These are phyloP conservation scores for Tephrocybe sp. DNA, from an alignment of 768 basidiomycete genomes.

Conservation along the genomic window DNA sequence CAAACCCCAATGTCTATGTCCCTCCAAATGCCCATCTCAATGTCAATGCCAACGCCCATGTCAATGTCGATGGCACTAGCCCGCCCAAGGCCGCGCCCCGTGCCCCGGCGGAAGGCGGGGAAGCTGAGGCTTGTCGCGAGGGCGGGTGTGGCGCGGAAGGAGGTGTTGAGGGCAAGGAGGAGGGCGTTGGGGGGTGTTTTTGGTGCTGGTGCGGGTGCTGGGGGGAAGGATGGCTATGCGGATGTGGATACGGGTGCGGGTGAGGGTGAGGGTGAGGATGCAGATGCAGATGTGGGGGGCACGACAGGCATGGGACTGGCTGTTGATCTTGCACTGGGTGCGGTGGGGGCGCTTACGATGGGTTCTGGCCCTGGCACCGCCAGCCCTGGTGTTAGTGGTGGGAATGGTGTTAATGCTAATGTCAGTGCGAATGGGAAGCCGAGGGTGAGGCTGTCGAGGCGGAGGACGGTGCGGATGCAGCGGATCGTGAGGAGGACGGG, in stretches of 20 bases:
- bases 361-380: slow-evolving; percentile 22
- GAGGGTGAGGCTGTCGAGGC: slow-evolving; percentile 52
- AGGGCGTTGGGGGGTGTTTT: neutral
- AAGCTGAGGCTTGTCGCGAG: neutral
- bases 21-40: too few species aligned
- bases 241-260: neutral
- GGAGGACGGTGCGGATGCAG: slow-evolving; percentile 46
- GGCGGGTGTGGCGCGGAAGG: slow-evolving; percentile 3
- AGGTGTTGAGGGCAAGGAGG: neutral
- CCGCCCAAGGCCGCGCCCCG: neutral
- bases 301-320: slow-evolving; percentile 75
- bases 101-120: neutral
- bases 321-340: slow-evolving; percentile 74
- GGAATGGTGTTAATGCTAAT: too few species aligned
- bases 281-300: slow-evolving; percentile 65
- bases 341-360: slow-evolving; percentile 21
- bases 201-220: neutral
- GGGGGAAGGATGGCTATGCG: neutral
- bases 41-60: too few species aligned
- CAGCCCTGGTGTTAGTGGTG: slow-evolving; percentile 14
- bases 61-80: too few species aligned
- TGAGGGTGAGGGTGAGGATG: slow-evolving; percentile 16
- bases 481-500: slow-evolving; percentile 40
- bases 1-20: too few species aligned
- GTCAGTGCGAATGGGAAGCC: slow-evolving; percentile 13